Evolutionary conservation across 495 filamentous ascomycete species (phyloP).

Genomic region (Parathielavia appendiculata): DNA sequence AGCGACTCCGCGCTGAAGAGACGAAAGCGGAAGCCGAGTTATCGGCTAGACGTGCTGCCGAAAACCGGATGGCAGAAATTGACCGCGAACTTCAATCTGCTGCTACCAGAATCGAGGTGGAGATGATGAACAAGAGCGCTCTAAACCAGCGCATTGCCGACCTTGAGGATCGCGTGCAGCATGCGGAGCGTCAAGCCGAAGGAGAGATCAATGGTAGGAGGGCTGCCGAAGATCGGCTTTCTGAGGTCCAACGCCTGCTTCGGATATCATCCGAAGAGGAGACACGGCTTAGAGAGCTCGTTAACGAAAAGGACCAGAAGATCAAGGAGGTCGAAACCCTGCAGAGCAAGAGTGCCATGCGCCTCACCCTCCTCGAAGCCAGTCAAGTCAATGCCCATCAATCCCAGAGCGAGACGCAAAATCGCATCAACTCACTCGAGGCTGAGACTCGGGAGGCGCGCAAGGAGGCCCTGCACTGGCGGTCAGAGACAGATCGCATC

Average conservation of each 20-base stretch:
- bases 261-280: constrained; percentile 66
- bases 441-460: constrained; percentile 45
- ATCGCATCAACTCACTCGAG: constrained; percentile 44
- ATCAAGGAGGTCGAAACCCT: constrained; percentile 43
- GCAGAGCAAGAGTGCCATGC: constrained; percentile 51
- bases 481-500: constrained; percentile 44
- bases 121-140: constrained; percentile 48
- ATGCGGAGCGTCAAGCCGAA: constrained; percentile 41
- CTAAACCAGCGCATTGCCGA: constrained; percentile 44
- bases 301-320: constrained; percentile 57
- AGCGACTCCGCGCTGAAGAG: constrained; percentile 43
- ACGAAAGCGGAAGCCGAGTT: constrained; percentile 38
- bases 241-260: constrained; percentile 63
- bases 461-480: constrained; percentile 46
- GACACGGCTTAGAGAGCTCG: constrained; percentile 60
- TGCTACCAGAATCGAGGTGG: constrained; percentile 48
- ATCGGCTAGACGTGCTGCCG: constrained; percentile 37
- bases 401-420: constrained; percentile 58
- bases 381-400: constrained; percentile 60
- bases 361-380: constrained; percentile 56
- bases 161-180: constrained; percentile 41
- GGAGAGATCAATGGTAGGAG: constrained; percentile 61
- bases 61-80: constrained; percentile 41
- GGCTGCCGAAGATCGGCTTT: constrained; percentile 65
- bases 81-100: constrained; percentile 44